Evolutionary conservation across 192 early-diverging fungal genomes (phyloP), one percentile per base, ranked within the genome.

Genomic region (Podila epigama): DNA sequence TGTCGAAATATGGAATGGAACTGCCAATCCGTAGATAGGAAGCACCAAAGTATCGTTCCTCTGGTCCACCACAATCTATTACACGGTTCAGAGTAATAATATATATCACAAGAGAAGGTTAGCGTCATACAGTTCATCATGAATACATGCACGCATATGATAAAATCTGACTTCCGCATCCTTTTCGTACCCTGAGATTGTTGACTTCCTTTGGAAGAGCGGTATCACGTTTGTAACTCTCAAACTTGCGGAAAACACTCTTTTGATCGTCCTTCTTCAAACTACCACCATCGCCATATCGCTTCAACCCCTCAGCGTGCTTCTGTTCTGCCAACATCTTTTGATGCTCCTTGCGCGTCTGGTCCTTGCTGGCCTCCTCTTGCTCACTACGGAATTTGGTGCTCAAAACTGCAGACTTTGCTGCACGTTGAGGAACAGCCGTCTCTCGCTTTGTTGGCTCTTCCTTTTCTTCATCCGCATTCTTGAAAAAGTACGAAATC

Each of bases 1-100:
- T 2, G 96, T 96, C 13, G 95, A 94, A 60, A 99, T 93, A 78
- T 99, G 98, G 86, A 99, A 97, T 32, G 98, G 98, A 15, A 99
- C 98, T 2, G 97, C 90, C 77, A 94, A 88, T 22, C 97, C 97
- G 70, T 97, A 97, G 40, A 99, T 92, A 8, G 98, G 98, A 51
- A 98, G 81, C 40, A 99, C 89, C 48, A 99, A 85, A 6, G 97
- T 86, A 42, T 98, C 94, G 39, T 88, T 90, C 34, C 89, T 88
- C 57, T 87, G 83, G 82, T 99, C 98, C 0, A 99, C 95, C 41
- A 93, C 64, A 70, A 99, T 98, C 90, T 94, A 71, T 44, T 6
- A n/a, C 8, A 44, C 13, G 27, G 40, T 31, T 40, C 22, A 9
- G 27, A 13, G 15, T 39, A 27, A 10, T 10, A 68, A 62, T 69